These are phyloP conservation scores for Periglandula ipomoeae DNA, from an alignment of 2,329 filamentous ascomycete species.

Conservation along the genomic window DNA sequence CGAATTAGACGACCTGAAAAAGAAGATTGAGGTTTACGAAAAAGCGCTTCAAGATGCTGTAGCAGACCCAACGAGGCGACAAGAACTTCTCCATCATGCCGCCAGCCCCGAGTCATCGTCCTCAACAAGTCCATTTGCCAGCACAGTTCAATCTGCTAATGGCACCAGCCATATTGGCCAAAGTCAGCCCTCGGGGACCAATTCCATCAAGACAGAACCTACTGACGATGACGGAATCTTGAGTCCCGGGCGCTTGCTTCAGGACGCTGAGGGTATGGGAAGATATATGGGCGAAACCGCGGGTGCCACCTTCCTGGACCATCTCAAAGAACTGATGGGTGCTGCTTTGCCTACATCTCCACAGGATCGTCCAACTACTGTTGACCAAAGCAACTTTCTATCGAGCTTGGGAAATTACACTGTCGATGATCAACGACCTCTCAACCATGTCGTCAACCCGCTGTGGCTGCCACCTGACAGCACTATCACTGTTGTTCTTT, in stretches of 20 bases:
- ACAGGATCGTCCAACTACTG: constrained; percentile 1
- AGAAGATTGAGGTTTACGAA: constrained; percentile 31
- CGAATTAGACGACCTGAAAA: constrained; percentile 32
- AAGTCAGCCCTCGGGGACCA: constrained; percentile 3
- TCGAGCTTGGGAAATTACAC: constrained; percentile 35
- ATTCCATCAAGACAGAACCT: constrained; percentile 10
- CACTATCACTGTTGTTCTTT: constrained; percentile 30
- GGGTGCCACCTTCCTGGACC: constrained; percentile 39
- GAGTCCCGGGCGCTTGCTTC: constrained; percentile 32
- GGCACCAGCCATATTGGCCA: not conserved
- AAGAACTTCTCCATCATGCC: constrained; percentile 22
- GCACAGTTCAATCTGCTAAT: not conserved
- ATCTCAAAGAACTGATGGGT: constrained; percentile 37
- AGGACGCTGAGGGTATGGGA: constrained; percentile 33
- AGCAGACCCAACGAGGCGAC: constrained; percentile 25
- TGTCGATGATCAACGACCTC: constrained; percentile 35
- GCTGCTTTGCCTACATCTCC: constrained; percentile 7
- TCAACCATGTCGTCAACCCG: constrained; percentile 30
- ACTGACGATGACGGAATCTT: constrained; percentile 16
- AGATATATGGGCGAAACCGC: constrained; percentile 41
- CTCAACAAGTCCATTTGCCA: constrained; percentile 12
- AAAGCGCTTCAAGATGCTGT: constrained; percentile 27
- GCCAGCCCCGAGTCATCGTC: constrained; percentile 15
- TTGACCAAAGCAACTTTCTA: constrained; percentile 22
- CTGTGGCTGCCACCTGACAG: constrained; percentile 26